Base-by-base conservation (phyloP, 306 rosid species). In the Trichosanthes cucumerina region DNA sequence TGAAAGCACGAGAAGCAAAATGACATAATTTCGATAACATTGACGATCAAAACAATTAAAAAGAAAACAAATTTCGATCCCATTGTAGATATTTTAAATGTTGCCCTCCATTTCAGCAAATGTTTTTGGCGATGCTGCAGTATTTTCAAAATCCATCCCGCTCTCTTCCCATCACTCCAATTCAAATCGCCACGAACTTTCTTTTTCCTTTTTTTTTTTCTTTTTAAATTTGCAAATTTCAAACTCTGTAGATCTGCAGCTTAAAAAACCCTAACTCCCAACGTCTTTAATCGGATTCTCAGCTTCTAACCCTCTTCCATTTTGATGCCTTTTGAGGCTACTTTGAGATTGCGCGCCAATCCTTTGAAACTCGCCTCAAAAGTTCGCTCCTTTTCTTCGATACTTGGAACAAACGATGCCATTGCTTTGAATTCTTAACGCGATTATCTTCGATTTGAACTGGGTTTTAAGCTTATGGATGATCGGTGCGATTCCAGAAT, bases 141-240 rank as follows among this genome's bases (percentile, higher is more conserved):
- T 43, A 12, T 43, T 70, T 70, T 70, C 76, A 70, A 70, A 70
- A 70, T 24, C 54, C 76, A 44, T 23, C 76, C n/a, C 76, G 76
- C 76, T 70, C 75, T 23, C 75, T 69, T 43, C 75, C 54, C 36
- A 16, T 65, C 26, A 15, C 70, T 69, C 54, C 54, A 70, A 70
- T 70, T 70, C 56, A 70, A 70, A 70, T 70, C 49, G 38, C 3
- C 76, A 43, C 56, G n/a, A 68, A 70, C 76, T 39, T 39, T 9
- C 15, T 9, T 16, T 68, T 10, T 5, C 1, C 4, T 9, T 2
- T 62, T 16, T 15, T 2, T 18, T 69, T 36, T 15, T 26, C 1
- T n/a, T 47, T 47, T 60, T 38, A 9, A 68, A 68, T 68, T 21
- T 68, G 19, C 2, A 43, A 69, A 41, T 69, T 43, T 69, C 54